Evolutionary conservation across 345 rosid genomes (phyloP).

Genomic region (Toxicodendron radicans): DNA sequence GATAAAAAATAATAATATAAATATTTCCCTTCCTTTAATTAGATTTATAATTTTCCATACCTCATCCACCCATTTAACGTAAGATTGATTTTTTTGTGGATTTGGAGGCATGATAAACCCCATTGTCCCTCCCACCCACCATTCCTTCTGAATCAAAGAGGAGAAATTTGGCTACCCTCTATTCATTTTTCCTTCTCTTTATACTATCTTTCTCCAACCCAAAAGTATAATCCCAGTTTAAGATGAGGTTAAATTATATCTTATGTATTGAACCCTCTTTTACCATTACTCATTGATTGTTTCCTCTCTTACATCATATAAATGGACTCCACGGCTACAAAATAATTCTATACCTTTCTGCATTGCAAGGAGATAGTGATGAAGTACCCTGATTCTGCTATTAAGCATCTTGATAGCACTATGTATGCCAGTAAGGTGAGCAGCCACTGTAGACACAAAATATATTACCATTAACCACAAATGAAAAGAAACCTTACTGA

Average conservation of each 20-base stretch:
- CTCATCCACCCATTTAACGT: not conserved
- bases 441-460: conserved; percentile 72
- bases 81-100: not conserved
- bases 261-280: not conserved
- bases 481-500: not conserved
- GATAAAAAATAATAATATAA: too few relatives aligned
- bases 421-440: conserved; percentile 94
- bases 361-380: conserved; percentile 86
- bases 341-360: conserved; percentile 61
- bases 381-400: conserved; percentile 90
- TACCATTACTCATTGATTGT: not conserved
- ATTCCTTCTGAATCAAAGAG: not conserved
- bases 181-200: not conserved
- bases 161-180: not conserved
- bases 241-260: not conserved
- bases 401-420: conserved; percentile 99
- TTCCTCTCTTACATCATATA: not conserved
- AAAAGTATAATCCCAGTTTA: not conserved
- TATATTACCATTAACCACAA: not conserved
- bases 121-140: not conserved
- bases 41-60: too few relatives aligned
- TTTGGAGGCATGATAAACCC: not conserved
- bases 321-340: not conserved
- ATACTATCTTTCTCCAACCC: not conserved
- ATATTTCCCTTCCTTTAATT: not conserved